These are phyloP conservation scores for Uronychia binucleata DNA, from an alignment of 73 alveolate species.

Conservation along the genomic window DNA sequence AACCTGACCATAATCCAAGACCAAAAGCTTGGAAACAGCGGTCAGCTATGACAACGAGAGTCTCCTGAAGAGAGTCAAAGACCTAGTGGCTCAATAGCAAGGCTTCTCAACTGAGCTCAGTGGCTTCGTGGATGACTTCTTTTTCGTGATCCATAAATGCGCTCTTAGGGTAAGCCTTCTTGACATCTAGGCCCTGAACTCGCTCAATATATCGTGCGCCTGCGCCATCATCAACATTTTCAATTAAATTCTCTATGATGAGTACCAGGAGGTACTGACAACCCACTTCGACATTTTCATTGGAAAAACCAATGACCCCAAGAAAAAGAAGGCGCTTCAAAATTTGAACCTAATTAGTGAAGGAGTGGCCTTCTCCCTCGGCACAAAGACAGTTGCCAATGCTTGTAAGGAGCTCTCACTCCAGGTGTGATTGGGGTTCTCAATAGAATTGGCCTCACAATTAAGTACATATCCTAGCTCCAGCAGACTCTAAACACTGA, in stretches of 20 bases:
- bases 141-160: constrained; percentile 18
- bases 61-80: not conserved
- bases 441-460: not conserved
- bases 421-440: not conserved
- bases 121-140: constrained; percentile 15
- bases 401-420: not conserved
- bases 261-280: not conserved
- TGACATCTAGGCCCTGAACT: constrained; percentile 1
- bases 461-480: not conserved
- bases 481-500: not conserved
- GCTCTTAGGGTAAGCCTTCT: not conserved
- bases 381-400: not conserved
- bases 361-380: not conserved
- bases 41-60: not conserved
- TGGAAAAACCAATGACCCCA: not conserved
- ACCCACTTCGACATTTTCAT: not conserved
- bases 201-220: constrained; percentile 16
- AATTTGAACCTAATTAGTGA: not conserved
- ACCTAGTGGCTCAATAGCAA: not conserved
- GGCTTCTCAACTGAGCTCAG: not conserved
- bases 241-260: not conserved
- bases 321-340: not conserved
- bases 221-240: constrained; percentile 16
- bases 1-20: not conserved
- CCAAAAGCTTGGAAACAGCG: not conserved